Base-by-base conservation (phyloP, 129 eudicot genomes). In the Flaveria trinervia region DNA sequence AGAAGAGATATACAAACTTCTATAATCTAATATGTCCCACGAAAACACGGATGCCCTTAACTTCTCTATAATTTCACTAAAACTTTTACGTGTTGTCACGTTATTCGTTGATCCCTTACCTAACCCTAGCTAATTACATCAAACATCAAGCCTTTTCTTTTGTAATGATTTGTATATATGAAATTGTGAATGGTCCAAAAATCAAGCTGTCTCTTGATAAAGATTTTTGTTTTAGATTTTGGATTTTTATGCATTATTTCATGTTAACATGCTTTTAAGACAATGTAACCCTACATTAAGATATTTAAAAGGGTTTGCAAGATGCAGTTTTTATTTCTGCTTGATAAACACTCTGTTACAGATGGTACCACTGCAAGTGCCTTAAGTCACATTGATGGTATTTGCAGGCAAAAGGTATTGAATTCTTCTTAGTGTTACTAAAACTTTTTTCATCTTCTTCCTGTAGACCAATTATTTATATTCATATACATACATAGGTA, bases 181-280 rank as follows among this genome's bases (percentile, higher is more conserved):
- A 64, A 65, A 54, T 78, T 79, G 70, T 75, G 73, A 49, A 62
- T 76, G 84, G 89, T 82, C 86, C 83, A 51, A 67, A 71, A 70
- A 68, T 71, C 66, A 50, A 11, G 74, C 76, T 60, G 74, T 82
- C 62, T 72, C 43, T 72, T 76, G 73, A 59, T 75, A 67, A 68
- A 67, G 62, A 59, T 74, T 64, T 14, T 64, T 78, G 72, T 78
- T 85, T 71, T 65, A 70, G 23, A 64, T 3, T 72, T 75, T 80
- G 51, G 44, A 59, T 25, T 59, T 59, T 43, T 25, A 15, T 15
- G 18, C 64, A 59, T 77, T 70, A 60, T 79, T 72, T 68, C 36
- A n/a, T 67, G 79, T 50, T 77, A 76, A 72, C 72, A 71, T 66
- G 49, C 50, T 65, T 48, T 69, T 66, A 57, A 65, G 75, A 25